Conservation (phyloP, 23 red algal genomes). For the Agarophyton chilense region DNA sequence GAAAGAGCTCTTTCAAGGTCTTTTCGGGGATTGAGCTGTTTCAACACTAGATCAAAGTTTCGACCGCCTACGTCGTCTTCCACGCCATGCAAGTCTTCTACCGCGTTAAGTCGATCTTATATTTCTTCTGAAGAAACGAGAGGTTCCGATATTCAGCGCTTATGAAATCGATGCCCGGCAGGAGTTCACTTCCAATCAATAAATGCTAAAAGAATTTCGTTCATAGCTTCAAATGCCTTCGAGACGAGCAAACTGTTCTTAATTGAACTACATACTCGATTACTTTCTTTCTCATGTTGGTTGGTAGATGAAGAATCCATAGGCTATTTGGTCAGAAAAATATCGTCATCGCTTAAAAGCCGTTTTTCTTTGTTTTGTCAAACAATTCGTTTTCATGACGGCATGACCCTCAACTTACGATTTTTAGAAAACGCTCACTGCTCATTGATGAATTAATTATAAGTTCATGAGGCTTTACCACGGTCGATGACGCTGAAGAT, state of each 20-base stretch:
- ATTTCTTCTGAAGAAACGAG: slow-evolving; percentile 64
- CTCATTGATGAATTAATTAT: slow-evolving; percentile 34
- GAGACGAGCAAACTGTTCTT: slow-evolving; percentile 36
- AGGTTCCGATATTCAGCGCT: slow-evolving; percentile 83
- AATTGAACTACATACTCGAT: slow-evolving; percentile 40
- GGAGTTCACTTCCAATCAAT: slow-evolving; percentile 75
- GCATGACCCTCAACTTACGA: slow-evolving; percentile 43
- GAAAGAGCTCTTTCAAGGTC: slow-evolving; percentile 86
- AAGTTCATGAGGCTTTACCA: slow-evolving; percentile 82
- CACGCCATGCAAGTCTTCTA: slow-evolving; percentile 67
- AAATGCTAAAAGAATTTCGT: slow-evolving; percentile 75
- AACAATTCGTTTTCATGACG: slow-evolving; percentile 35
- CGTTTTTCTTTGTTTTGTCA: slow-evolving; percentile 4
- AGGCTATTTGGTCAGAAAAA: slow-evolving; percentile 30
- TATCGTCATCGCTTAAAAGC: slow-evolving; percentile 57
- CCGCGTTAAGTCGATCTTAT: slow-evolving; percentile 74
- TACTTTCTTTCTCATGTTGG: neutral
- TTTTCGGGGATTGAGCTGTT: slow-evolving; percentile 66
- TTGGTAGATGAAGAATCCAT: slow-evolving; percentile 4
- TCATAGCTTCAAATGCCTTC: slow-evolving; percentile 65
- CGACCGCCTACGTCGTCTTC: slow-evolving; percentile 34
- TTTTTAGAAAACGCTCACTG: slow-evolving; percentile 29
- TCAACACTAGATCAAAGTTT: slow-evolving; percentile 12
- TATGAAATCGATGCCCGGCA: slow-evolving; percentile 79
- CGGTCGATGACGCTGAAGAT: no score